Base-by-base conservation (phyloP, 2,329 filamentous ascomycete genomes). In the Hypoxylon sp. region DNA sequence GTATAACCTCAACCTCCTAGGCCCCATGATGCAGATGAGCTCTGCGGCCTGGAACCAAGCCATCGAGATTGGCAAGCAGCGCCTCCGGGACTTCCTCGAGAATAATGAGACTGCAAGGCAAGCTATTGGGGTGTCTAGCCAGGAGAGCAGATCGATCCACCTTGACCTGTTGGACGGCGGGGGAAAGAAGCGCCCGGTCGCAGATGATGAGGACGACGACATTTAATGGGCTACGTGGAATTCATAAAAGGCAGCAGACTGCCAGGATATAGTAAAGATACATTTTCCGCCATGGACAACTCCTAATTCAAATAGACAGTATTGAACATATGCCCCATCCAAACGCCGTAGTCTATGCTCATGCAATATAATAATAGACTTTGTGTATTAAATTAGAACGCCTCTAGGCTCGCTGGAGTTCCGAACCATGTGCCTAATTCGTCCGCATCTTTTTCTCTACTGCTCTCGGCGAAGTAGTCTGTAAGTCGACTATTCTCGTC, bases 1-100 rank as follows among this genome's bases (percentile, higher is more conserved):
- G 3, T 98, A 96, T 81, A 94, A 90, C 35, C 90, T 99, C 73
- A 98, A 98, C 79, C 89, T 99, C 15, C 94, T 97, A 83, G 96
- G 96, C 0, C 96, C 96, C 0, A 98, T 99, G 85, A 85, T 97
- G 74, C 94, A 97, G 77, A 98, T 99, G 93, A 88, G 89, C 72
- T 96, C 96, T 74, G 96, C 96, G 13, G 96, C 96, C 3, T 91
- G 89, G 52, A 86, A 87, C 69, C 96, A 99, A 82, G 96, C 93
- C 6, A 76, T 97, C 31, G 93, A 97, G 74, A 93, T 99, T 73
- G 93, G 93, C 77, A 98, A 97, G 84, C 92, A 96, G 83, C 91
- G 92, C 74, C 87, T 98, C 51, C 89, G 95, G 24, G 93, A 97
- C 32, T 98, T 98, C 76, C 86, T 98, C 64, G 93, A 94, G 82